Evolutionary conservation across 768 basidiomycete genomes (phyloP), one percentile per base, ranked within the genome.

Genomic region (Tylopilus vinaceipallidus): DNA sequence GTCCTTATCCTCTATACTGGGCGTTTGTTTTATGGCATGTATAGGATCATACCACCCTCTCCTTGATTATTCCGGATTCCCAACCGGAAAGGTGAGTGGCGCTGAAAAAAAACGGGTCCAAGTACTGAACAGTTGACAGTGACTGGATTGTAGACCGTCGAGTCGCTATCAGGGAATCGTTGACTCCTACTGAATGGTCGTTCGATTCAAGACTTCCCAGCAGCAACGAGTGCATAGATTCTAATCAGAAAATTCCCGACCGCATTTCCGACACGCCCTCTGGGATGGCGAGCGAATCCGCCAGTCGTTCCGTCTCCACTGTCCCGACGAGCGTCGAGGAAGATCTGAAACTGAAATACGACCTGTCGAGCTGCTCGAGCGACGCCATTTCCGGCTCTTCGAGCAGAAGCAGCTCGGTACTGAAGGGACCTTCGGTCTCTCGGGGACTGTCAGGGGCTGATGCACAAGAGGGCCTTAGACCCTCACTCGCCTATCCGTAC

Each of bases 401-500:
- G 38, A 35, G 43, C 10, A 55, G 59, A 23, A 52, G 27, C 16
- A 45, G 24, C 19, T 39, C 51, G 0, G 35, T 27, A 12, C 52
- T 59, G n/a, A n/a, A n/a, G 5, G 34, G 60, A 5, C 50, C 45
- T 34, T 50, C 57, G 6, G 4, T 40, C 13, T 64, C 65, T 17
- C 53, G 8, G 29, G 30, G 19, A 9, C 33, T 57, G 6, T 44
- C 58, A 29, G 64, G 66, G 29, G 72, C 68, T 10, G 67, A 71
- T 6, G 55, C 57, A 4, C 61, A 68, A 10, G 69, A 76, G 34
- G 77, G 72, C 13, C 68, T 80, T 4, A 80, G 80, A 0, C 81
- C 86, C 3, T 73, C 79, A 23, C 75, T 75, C 0, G 69, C 64
- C 37, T 61, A 55, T 27, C 83, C 83, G 3, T 83, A 79, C 58